Conservation (phyloP, 352 stramenopile genomes). For the Pythium coloratum region DNA sequence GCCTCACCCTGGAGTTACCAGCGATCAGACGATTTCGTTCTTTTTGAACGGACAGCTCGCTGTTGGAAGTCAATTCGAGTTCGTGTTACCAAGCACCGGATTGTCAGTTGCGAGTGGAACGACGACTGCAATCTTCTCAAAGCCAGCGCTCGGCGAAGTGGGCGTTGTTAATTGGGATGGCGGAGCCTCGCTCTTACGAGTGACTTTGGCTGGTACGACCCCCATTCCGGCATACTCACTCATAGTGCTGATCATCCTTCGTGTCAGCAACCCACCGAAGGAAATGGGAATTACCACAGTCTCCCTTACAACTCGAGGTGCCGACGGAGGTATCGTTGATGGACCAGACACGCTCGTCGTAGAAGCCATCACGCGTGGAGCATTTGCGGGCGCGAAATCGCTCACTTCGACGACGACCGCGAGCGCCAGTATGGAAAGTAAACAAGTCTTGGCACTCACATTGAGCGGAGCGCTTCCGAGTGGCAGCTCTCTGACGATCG, state of each 20-base stretch:
- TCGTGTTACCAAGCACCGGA: constrained; percentile 42
- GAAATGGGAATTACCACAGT: constrained; percentile 47
- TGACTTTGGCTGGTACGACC: constrained; percentile 30
- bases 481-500: constrained; percentile 44
- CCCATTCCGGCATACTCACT: constrained; percentile 33
- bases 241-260: constrained; percentile 35
- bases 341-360: constrained; percentile 48
- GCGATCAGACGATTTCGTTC: constrained; percentile 48
- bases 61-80: constrained; percentile 39
- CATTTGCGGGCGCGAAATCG: constrained; percentile 33
- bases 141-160: constrained; percentile 33
- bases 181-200: constrained; percentile 30
- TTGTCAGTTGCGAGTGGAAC: constrained; percentile 38
- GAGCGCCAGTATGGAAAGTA: constrained; percentile 57
- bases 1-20: constrained; percentile 48
- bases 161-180: constrained; percentile 38
- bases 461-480: constrained; percentile 52
- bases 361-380: constrained; percentile 38
- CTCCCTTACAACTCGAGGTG: constrained; percentile 34
- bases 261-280: constrained; percentile 54
- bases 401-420: constrained; percentile 39
- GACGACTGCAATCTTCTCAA: constrained; percentile 33
- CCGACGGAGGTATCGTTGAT: constrained; percentile 46
- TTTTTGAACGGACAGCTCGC: constrained; percentile 41
- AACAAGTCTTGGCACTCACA: constrained; percentile 43